Conservation (phyloP, 345 rosid genomes). For the Alliaria petiolata region DNA sequence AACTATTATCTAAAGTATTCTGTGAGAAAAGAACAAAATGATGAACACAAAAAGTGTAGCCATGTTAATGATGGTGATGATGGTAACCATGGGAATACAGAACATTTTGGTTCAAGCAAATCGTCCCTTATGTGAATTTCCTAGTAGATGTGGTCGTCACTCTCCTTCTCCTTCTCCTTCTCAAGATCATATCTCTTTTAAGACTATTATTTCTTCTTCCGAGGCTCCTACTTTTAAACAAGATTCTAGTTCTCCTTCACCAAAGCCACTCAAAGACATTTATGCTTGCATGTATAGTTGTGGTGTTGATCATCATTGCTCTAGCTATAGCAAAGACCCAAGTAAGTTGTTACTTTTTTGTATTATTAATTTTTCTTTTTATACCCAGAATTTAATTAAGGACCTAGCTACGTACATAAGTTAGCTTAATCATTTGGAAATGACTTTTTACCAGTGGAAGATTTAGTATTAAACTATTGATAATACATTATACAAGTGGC, state of each 20-base stretch:
- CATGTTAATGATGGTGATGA: conserved; percentile 7
- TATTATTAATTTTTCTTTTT: background rate
- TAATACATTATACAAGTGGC: background rate
- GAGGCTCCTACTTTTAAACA: background rate
- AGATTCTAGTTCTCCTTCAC: background rate
- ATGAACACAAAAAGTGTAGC: conserved; percentile 11
- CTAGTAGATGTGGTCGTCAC: background rate
- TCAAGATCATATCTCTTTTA: background rate
- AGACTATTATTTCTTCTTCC: background rate
- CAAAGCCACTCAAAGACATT: too few species aligned
- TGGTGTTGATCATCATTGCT: background rate
- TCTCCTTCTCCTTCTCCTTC: background rate
- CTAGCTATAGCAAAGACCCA: too few species aligned
- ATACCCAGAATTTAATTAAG: background rate
- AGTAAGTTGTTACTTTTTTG: background rate
- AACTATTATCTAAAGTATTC: background rate
- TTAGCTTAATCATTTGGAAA: background rate
- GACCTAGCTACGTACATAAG: background rate
- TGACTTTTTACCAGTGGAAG: background rate
- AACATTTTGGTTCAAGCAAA: background rate
- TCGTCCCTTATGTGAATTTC: background rate
- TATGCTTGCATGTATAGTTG: too few species aligned
- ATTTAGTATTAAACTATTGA: background rate
- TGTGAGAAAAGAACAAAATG: background rate
- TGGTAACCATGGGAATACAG: background rate